Base-by-base conservation (phyloP, 257 asterid species). In the Striga asiatica region DNA sequence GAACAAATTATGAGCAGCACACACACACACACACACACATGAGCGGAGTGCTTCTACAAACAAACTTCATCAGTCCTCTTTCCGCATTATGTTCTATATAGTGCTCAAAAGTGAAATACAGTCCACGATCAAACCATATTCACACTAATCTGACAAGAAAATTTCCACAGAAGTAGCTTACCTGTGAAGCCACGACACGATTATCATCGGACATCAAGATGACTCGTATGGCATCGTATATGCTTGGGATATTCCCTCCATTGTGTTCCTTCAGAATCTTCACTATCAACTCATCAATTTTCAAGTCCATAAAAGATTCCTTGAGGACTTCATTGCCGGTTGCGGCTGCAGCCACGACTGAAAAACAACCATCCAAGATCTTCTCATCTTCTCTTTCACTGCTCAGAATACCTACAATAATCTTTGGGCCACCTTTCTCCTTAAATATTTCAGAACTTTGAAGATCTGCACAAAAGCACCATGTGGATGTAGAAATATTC, bases 171-270 rank as follows among this genome's bases (percentile, higher is more conserved):
- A 16, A 51, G 57, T 34, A 14, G 52, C 92, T 83, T 74, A 84
- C 97, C 73, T 91, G 88, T 64, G 98, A 91, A 63, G 98, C 97
- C 47, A 87, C 58, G 32, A 87, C 94, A 12, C 97, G 95, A 67
- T 84, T 69, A 64, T 91, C 98, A 50, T 91, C 97, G 17, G 97
- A 65, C 48, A 97, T 74, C 58, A 91, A 72, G 65, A 87, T 80
- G 69, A 82, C 83, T 42, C 75, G 78, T 58, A 87, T 72, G 35
- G 94, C 93, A 51, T 91, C 89, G 71, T 82, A 84, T 71, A 82
- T 56, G 60, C 72, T 69, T 2, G 95, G 95, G 58, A 82, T 71
- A 65, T 65, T 70, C 69, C 72, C 73, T 49, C 79, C 79, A 24
- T 25, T 61, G 53, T 75, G 80, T 69, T 84, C 79, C 65, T 69